Evolutionary conservation across 78 protist genomes (phyloP).

Genomic region (Chrysochromulina parva): DNA sequence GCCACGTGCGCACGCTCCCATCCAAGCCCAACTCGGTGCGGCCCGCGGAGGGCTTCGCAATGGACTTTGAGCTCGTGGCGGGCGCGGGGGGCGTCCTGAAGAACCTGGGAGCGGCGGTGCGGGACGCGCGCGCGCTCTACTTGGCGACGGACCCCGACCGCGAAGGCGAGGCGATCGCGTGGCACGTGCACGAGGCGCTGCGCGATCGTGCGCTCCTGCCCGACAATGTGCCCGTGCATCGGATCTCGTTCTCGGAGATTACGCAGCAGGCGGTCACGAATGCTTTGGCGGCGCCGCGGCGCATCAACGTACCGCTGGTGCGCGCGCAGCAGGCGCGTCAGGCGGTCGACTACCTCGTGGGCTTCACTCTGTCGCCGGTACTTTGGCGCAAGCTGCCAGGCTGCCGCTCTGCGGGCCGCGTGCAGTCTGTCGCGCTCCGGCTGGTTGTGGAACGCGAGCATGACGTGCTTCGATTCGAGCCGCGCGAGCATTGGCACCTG

Average conservation of each 20-base stretch:
- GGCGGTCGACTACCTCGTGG: slow-evolving; percentile 22
- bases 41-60: not conserved
- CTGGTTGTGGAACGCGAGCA: slow-evolving; percentile 2
- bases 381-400: slow-evolving; percentile 35
- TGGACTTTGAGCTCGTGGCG: not conserved
- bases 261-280: not conserved
- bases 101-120: not conserved
- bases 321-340: slow-evolving; percentile 34
- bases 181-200: slow-evolving; percentile 30
- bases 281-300: slow-evolving; percentile 4
- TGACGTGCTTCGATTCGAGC: not conserved
- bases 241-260: slow-evolving; percentile 21
- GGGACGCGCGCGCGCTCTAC: not conserved
- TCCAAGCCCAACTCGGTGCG: not conserved
- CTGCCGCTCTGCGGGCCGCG: slow-evolving; percentile 39
- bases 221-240: not conserved
- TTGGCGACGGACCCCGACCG: slow-evolving; percentile 49
- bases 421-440: slow-evolving; percentile 22
- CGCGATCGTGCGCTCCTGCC: not conserved
- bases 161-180: slow-evolving; percentile 53
- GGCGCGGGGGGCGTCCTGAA: not conserved
- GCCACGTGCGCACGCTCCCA: slow-evolving; percentile 44
- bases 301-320: slow-evolving; percentile 30
- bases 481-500: not conserved
- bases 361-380: slow-evolving; percentile 46